Base-by-base conservation (phyloP, 2,329 filamentous ascomycete species). In the Thielaviopsis ethacetica region DNA sequence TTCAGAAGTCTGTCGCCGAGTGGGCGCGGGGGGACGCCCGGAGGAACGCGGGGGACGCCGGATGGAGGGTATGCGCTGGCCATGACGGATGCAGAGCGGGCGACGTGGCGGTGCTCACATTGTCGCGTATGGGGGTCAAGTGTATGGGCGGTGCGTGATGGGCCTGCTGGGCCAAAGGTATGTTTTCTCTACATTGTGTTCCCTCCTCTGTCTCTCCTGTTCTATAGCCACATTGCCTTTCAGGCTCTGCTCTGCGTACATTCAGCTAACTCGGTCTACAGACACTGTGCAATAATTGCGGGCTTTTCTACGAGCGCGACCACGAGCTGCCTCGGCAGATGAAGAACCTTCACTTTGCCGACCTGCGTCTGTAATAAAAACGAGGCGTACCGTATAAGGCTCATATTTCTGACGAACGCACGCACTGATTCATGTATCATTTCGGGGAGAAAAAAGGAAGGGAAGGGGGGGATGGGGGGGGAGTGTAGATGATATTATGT, bases 101-200 rank as follows among this genome's bases (percentile, higher is more conserved):
- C 81, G 63, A 83, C 78, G 51, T 98, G 93, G 93, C 81, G 88
- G 62, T 98, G 93, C 72, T 76, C 76, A 52, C 91, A 97, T 71
- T 98, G 93, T 70, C 78, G 79, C 62, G 83, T 96, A 38, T 91
- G 87, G 83, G 93, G 91, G 17, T 85, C 85, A 54, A 86, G 89
- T 27, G 89, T 96, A 9, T 98, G 93, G 93, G 91, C 88, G 54
- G 91, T 97, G 2, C 79, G 93, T 65, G 91, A 97, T 71, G 93
- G 93, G 24, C 93, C 93, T 15, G 76, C 81, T 58, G 91, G 91
- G 58, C 80, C 87, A 63, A 85, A 88, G 71, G 88, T 93, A 75
- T 78, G 86, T 68, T 17, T 60, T n/a, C 30, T 49, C 41, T 51
- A 1, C 51, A 54, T 41, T n/a, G n/a, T n/a, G n/a, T n/a, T n/a